Evolutionary conservation across 108 stramenopile genomes (phyloP).

Genomic region (Cyclotella cryptica): DNA sequence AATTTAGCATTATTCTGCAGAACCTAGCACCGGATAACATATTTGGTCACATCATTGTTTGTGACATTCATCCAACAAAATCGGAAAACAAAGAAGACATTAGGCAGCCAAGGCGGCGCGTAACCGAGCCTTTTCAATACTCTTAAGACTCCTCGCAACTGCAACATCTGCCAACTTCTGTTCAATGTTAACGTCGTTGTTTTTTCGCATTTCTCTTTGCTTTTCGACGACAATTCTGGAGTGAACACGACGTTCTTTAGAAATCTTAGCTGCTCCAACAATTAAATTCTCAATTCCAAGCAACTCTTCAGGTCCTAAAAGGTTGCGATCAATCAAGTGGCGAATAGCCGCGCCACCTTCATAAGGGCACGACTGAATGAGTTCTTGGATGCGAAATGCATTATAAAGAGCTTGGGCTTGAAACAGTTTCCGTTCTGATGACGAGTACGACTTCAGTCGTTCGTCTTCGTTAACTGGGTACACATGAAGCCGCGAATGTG

Average conservation of each 20-base stretch:
- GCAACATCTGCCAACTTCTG: constrained; percentile 5
- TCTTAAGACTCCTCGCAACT: background rate
- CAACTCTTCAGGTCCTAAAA: background rate
- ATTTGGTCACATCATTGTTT: too few relatives aligned
- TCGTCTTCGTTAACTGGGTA: background rate
- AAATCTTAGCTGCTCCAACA: background rate
- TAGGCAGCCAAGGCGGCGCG: background rate
- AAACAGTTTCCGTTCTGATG: background rate
- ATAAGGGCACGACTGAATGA: background rate
- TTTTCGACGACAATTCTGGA: background rate
- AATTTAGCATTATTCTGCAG: too few relatives aligned
- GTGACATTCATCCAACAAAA: too few relatives aligned
- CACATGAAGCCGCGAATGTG: background rate
- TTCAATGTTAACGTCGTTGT: background rate
- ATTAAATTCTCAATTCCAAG: constrained; percentile 3
- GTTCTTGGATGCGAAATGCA: background rate
- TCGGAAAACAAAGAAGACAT: too few relatives aligned
- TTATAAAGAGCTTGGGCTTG: background rate
- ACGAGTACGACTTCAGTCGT: background rate
- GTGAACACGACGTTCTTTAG: background rate
- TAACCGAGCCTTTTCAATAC: background rate
- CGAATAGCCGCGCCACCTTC: background rate
- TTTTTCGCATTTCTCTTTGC: background rate
- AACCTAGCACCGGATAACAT: too few relatives aligned
- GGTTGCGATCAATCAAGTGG: background rate